Evolutionary conservation across 768 basidiomycete genomes (phyloP), one percentile per base, ranked within the genome.

Genomic region (Tricholoma hemisulphureum): DNA sequence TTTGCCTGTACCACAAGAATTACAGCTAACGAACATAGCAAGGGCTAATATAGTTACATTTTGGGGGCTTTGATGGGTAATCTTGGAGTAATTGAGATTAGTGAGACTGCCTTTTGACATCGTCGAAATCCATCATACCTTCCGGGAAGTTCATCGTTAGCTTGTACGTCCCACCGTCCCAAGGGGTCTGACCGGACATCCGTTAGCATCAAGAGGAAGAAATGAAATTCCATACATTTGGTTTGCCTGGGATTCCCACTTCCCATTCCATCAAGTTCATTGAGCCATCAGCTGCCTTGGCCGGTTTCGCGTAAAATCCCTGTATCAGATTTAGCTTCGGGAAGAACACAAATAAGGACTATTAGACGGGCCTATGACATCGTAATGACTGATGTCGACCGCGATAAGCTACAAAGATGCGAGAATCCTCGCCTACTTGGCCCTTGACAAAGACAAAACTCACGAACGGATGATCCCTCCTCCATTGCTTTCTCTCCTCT

Each of bases 221-320:
- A 56, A 62, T 59, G 55, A 55, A 55, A 37, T 49, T 29, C 82
- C 91, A 75, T 73, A 97, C 97, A 58, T 80, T 81, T 50, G 80
- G 61, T 75, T 97, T 98, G 26, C 97, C 97, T 16, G 97, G 97
- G 64, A 99, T 98, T 21, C 97, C 97, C 2, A 97, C 95, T 71
- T 98, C 97, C 97, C 97, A 99, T 71, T 93, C 87, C 85, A 98
- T 86, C 49, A 99, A 79, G 73, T 98, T 95, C 86, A 98, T 88
- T 2, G 94, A 89, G 16, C 96, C 94, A 75, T 99, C 97, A 21
- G 85, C 69, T 18, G 87, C 82, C 75, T 99, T 99, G 45, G 83
- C 78, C 21, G 97, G 97, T 70, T 93, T 91, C 37, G 97, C 97
- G 69, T 89, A 98, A 78, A 99, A 99, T 63, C 96, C 96, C 96